A percentile compares a stretch with the other conserved stretches of the same genome.
phyloP scores from a whole-genome alignment of 2,329 filamentous ascomycete genomes.

The Penicillium sp. region DNA sequence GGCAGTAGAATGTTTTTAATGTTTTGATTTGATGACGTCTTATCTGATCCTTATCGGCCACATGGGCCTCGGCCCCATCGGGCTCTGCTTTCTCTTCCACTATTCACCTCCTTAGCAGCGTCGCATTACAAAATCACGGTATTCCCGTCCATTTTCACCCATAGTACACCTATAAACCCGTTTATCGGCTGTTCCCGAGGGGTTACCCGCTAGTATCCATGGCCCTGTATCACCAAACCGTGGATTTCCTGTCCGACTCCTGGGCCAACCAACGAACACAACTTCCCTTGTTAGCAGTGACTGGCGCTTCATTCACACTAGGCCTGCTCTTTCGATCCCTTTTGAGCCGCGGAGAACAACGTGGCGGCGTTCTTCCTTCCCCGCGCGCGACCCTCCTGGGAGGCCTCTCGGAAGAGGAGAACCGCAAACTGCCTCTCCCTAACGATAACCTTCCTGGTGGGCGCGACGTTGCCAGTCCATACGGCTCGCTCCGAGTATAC shows the following conservation, averaged over 20 bases:
- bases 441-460: constrained; percentile 63
- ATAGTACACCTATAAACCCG: background rate
- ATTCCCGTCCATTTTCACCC: background rate
- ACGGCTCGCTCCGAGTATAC: constrained; percentile 71
- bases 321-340: constrained; percentile 33
- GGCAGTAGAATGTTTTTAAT: background rate
- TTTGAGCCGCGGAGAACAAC: constrained; percentile 16
- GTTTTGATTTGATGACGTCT: background rate
- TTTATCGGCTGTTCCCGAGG: background rate
- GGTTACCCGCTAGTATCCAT: constrained; percentile 20
- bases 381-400: constrained; percentile 37
- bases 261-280: constrained; percentile 30
- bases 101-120: background rate
- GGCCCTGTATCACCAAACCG: constrained; percentile 36
- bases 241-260: constrained; percentile 35
- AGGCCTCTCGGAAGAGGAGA: constrained; percentile 36
- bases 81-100: background rate
- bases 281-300: constrained; percentile 35
- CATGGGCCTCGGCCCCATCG: constrained; percentile 8
- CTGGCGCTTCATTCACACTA: constrained; percentile 37
- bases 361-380: constrained; percentile 31
- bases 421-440: constrained; percentile 60
- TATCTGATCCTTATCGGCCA: constrained; percentile 8
- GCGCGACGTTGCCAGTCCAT: constrained; percentile 62
- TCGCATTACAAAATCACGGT: background rate